These are phyloP conservation scores for Penicillium sumatraense DNA, from an alignment of 2,329 filamentous ascomycete species.

Conservation along the genomic window DNA sequence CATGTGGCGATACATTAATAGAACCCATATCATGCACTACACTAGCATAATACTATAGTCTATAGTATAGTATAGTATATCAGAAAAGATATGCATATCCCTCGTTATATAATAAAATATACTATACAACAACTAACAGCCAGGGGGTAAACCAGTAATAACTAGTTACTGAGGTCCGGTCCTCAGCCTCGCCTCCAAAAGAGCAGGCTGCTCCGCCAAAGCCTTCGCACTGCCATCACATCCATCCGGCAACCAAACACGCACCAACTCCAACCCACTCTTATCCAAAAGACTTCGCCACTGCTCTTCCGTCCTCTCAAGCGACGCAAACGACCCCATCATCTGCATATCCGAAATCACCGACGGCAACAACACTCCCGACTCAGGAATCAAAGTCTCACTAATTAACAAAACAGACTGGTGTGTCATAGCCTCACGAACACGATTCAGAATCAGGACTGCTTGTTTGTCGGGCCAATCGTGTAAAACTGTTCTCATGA, in stretches of 20 bases:
- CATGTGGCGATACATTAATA: too few species aligned
- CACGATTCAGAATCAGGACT: constrained; percentile 13
- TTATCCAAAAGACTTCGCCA: constrained; percentile 10
- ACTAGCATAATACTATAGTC: too few species aligned
- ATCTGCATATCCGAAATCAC: constrained; percentile 17
- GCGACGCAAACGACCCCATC: constrained; percentile 18
- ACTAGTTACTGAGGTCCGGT: too few species aligned
- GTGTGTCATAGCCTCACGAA: constrained; percentile 6
- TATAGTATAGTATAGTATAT: too few species aligned
- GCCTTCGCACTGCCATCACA: constrained; percentile 5
- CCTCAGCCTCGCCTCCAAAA: constrained; percentile 13
- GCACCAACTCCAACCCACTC: constrained; percentile 9
- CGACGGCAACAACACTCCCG: constrained; percentile 6
- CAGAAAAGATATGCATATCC: too few species aligned
- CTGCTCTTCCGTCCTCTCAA: constrained; percentile 15
- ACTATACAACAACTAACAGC: too few species aligned
- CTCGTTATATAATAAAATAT: too few species aligned
- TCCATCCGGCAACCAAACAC: constrained; percentile 12
- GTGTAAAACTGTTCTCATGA: constrained; percentile 27
- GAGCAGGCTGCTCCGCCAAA: constrained; percentile 14
- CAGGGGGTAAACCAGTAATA: too few species aligned
- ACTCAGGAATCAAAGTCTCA: constrained; percentile 14
- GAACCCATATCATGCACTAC: too few species aligned
- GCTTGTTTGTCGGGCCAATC: constrained; percentile 28
- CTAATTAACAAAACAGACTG: constrained; percentile 14